Evolutionary conservation across 805 yeast species (phyloP).

Genomic region (Wickerhamomyces silvicola): DNA sequence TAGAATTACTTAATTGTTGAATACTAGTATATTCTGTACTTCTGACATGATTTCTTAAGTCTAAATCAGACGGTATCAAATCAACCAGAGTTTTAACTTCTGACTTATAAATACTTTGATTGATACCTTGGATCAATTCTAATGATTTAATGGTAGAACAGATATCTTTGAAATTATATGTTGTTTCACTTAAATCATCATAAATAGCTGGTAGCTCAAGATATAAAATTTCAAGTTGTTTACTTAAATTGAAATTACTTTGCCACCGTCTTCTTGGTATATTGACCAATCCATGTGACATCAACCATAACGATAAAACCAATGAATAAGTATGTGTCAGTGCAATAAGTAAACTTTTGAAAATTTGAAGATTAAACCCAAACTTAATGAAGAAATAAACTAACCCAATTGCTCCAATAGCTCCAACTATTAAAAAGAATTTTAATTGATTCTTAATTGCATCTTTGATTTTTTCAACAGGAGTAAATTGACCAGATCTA

Average conservation of each 20-base stretch:
- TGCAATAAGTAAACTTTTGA: slow-evolving; percentile 67
- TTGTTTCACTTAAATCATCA: slow-evolving; percentile 59
- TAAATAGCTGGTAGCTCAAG: slow-evolving; percentile 48
- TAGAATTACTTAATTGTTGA: slow-evolving; percentile 27
- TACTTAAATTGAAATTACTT: slow-evolving; percentile 29
- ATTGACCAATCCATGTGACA: slow-evolving; percentile 74
- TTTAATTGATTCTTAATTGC: slow-evolving; percentile 50
- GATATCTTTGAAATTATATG: slow-evolving; percentile 55
- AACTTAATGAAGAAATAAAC: slow-evolving; percentile 52
- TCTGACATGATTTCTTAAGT: slow-evolving; percentile 19
- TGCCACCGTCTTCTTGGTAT: slow-evolving; percentile 47
- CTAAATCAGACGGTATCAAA: slow-evolving; percentile 13
- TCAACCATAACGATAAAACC: slow-evolving; percentile 69
- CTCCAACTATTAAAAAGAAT: slow-evolving; percentile 54
- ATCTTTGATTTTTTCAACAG: slow-evolving; percentile 40
- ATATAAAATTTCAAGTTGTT: slow-evolving; percentile 36
- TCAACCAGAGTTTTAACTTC: slow-evolving; percentile 10
- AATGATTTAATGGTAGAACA: slow-evolving; percentile 52
- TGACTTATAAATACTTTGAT: slow-evolving; percentile 12
- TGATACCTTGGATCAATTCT: slow-evolving; percentile 19
- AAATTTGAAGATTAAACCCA: slow-evolving; percentile 46
- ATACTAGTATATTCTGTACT: slow-evolving; percentile 17
- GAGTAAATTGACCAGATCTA: slow-evolving; percentile 59
- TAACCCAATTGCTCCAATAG: slow-evolving; percentile 45
- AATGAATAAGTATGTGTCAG: slow-evolving; percentile 72